Percentiles rank a stretch among this genome's conserved stretches.
phyloP scores from a whole-genome alignment of 2,329 filamentous ascomycete genomes.

The Colletotrichum horii region DNA sequence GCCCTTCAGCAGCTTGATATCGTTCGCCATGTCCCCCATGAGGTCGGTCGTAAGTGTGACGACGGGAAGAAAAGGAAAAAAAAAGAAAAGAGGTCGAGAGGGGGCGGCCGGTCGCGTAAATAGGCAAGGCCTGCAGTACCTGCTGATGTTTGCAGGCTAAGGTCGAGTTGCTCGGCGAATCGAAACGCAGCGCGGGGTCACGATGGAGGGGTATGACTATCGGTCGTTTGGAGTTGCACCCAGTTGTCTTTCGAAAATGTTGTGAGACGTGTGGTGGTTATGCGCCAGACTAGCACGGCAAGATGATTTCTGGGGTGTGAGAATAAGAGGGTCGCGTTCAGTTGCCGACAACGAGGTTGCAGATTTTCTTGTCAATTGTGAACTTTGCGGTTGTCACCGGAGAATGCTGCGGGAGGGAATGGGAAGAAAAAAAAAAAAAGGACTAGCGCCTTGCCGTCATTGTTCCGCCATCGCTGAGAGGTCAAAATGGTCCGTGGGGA shows the following conservation, averaged over 20 bases:
- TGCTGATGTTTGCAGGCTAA: conserved; percentile 13
- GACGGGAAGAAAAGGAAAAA: not conserved
- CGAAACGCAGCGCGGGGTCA: conserved; percentile 21
- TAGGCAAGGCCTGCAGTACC: conserved; percentile 3
- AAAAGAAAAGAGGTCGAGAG: not conserved
- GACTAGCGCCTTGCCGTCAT: not conserved
- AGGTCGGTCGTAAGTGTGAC: conserved; percentile 19
- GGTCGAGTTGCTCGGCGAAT: conserved; percentile 14
- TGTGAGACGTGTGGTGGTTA: not conserved
- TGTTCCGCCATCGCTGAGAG: conserved; percentile 15
- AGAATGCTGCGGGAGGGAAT: not conserved
- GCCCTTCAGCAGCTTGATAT: conserved; percentile 41
- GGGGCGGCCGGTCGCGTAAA: conserved; percentile 4
- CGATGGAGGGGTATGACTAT: conserved; percentile 21
- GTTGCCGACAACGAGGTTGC: not conserved
- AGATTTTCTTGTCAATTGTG: not conserved
- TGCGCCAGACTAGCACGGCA: not conserved
- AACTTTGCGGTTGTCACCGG: not conserved
- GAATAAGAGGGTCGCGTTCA: not conserved
- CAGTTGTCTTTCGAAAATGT: not conserved
- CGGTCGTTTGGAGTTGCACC: not conserved
- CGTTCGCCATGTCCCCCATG: conserved; percentile 37
- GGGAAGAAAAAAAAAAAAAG: conserved; percentile 1
- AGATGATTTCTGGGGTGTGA: not conserved
- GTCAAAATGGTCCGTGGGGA: conserved; percentile 4